phyloP scores from a whole-genome alignment of 2,329 filamentous ascomycete genomes.

The Onygenales sp. region DNA sequence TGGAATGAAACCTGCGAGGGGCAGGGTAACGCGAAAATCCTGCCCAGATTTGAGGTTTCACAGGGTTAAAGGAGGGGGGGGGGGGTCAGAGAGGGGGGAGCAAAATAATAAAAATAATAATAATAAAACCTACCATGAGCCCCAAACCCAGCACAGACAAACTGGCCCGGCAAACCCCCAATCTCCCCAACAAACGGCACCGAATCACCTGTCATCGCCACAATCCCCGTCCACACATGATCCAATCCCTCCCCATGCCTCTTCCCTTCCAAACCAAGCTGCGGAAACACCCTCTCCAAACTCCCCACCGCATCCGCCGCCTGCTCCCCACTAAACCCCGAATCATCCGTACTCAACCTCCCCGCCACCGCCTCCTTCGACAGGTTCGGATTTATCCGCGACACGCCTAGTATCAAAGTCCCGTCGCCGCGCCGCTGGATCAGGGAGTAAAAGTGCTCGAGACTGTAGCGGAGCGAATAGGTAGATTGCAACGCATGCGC shows the following conservation, averaged over 20 bases:
- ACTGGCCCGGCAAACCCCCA: neutral
- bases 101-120: neutral
- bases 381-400: neutral
- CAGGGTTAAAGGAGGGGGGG: neutral
- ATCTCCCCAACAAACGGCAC: neutral
- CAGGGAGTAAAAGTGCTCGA: neutral
- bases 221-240: neutral
- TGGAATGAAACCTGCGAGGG: neutral
- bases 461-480: neutral
- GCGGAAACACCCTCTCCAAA: neutral
- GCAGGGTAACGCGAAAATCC: neutral
- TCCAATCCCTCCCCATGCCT: slow-evolving; percentile 5
- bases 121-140: neutral
- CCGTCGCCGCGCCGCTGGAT: neutral
- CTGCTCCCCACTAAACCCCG: neutral
- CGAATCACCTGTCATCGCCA: neutral
- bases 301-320: neutral
- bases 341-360: neutral
- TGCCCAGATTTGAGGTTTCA: neutral
- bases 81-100: neutral
- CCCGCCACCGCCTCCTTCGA: neutral
- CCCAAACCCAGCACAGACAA: neutral
- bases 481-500: neutral
- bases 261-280: slow-evolving; percentile 3
- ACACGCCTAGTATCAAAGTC: neutral